Evolutionary conservation across 768 basidiomycete species (phyloP), one percentile per base, ranked within the genome.

Genomic region (Rhizopogon vulgaris): DNA sequence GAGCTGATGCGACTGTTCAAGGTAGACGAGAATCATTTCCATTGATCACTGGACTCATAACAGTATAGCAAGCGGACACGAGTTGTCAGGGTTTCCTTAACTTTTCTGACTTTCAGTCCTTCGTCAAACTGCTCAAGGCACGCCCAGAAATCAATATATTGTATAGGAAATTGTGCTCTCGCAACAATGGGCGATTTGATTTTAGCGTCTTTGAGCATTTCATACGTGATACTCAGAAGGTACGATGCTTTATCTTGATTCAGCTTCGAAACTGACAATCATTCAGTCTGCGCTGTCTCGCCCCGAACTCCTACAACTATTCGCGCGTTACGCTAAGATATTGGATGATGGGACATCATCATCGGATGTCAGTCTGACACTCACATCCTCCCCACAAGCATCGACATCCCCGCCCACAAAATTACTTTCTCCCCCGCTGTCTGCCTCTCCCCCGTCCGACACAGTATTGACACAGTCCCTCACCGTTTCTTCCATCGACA

Each of bases 41-140:
- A 3, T 15, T 14, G 38, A 14, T 51, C 17, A 27, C 12, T 38
- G 38, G 4, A n/a, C 42, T 46, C 14, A 56, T 40, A 17, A 17
- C 27, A 11, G 4, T 40, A 12, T 58, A 91, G 89, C 74, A 78
- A 69, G 83, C 85, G 8, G 89, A 93, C 65, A 64, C 68, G 3
- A 66, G 76, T 46, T 63, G 71, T 11, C 73, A 73, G 1, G 80
- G 78, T 0, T 80, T 77, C 55, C 79, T 96, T 30, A 82, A 91
- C 63, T 93, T 92, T 60, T 56, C 73, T 1, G 85, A 84, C 52
- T 97, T 95, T 65, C 85, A 87, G 57, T 73, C 70, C 11, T 92
- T 98, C 55, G 87, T 94, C 56, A 88, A 85, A 61, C 66, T 83
- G 30, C 77, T 96, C 51, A 94, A 93, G 64, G 74, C 78, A n/a